Base-by-base conservation (phyloP, 352 stramenopile genomes). In the Phytophthora idaei region DNA sequence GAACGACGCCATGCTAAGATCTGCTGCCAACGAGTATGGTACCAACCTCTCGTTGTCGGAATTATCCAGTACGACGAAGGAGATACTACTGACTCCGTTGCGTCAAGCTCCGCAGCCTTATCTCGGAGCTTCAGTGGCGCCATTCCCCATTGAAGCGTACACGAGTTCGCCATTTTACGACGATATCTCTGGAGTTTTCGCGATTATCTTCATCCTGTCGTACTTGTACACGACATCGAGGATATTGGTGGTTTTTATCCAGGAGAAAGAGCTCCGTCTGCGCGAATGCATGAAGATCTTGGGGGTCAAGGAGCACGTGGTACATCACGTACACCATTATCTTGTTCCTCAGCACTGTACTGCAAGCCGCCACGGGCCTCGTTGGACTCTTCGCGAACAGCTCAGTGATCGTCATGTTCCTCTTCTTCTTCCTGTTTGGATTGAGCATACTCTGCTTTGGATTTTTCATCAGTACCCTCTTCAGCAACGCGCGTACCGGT, bases 241-340 rank as follows among this genome's bases (percentile, higher is more conserved):
- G 4, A 81, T 97, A 29, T 67, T 98, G 42, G 73, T 92, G 6
- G 70, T 81, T 17, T 77, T 98, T 53, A 94, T 98, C 21, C 65
- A 78, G n/a, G 94, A 98, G 68, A 97, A 97, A 44, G 93, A 98
- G 62, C 80, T 79, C 4, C 78, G 87, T 1, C 77, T 94, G 42
- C 90, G 93, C 17, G 94, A 98, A 65, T 84, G 83, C 42, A 94
- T 98, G 74, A 93, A 94, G 67, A 85, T 89, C 47, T 88, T 98
- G 60, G 95, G 95, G 14, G 80, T 98, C 27, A 94, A 71, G 8
- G 83, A 93, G 50, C 27, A 86, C 76, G 25, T 93, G 85, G 85
- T 92, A 88, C 59, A 80, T 98, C 51, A 96, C 90, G 29, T 97
- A 97, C 78, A 67, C 89, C 3, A 31, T 82, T 21, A 91, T 98